These are phyloP conservation scores for Zymoseptoria tritici DNA, from an alignment of 2,329 filamentous ascomycete species.

Conservation along the genomic window DNA sequence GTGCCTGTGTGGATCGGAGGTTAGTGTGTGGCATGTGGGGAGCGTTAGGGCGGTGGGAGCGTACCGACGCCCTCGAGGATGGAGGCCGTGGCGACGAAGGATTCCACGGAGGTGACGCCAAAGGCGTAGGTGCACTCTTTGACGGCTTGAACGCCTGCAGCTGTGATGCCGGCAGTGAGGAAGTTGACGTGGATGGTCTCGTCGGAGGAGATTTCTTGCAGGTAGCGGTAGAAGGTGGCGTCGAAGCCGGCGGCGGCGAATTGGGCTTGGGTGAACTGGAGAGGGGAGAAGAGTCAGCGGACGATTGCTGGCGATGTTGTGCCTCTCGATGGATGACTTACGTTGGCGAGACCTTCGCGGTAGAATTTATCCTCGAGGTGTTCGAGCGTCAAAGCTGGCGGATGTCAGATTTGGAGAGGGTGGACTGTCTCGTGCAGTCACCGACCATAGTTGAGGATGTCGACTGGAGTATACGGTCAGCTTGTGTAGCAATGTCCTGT, in stretches of 20 bases:
- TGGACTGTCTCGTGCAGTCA: background rate
- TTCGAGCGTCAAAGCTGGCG: conserved; percentile 34
- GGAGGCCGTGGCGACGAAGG: conserved; percentile 45
- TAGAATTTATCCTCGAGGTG: conserved; percentile 56
- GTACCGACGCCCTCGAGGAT: conserved; percentile 50
- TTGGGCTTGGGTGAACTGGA: conserved; percentile 3
- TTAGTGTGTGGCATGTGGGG: background rate
- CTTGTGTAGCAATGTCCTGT: background rate
- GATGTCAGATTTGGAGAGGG: background rate
- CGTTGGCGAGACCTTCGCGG: conserved; percentile 36
- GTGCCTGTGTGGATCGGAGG: conserved; percentile 23
- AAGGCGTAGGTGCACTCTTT: conserved; percentile 47
- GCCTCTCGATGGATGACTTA: background rate
- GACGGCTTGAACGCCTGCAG: conserved; percentile 47
- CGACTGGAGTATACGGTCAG: background rate
- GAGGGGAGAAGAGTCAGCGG: conserved; percentile 10
- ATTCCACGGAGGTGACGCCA: conserved; percentile 33
- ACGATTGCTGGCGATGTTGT: conserved; percentile 21
- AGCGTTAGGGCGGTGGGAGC: background rate
- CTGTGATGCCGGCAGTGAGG: conserved; percentile 39
- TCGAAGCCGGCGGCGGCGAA: conserved; percentile 25
- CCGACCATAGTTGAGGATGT: conserved; percentile 31
- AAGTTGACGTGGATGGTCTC: conserved; percentile 52
- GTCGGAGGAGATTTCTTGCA: conserved; percentile 50
- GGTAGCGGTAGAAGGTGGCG: conserved; percentile 48